These are phyloP conservation scores for Mycena galericulata DNA, from an alignment of 768 basidiomycete genomes.

Conservation along the genomic window DNA sequence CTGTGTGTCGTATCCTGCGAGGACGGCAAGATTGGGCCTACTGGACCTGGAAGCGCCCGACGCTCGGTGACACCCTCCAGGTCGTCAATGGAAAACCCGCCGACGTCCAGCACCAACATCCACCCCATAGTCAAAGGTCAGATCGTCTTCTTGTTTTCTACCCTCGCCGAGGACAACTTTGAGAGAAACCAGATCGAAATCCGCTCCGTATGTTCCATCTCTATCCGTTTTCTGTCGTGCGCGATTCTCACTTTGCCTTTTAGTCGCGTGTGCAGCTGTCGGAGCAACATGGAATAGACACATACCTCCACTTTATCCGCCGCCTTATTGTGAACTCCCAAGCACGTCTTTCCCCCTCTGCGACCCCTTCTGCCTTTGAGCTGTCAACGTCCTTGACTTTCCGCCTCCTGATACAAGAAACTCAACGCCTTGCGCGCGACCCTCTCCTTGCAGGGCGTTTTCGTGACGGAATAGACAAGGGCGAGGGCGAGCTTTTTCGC, in stretches of 20 bases:
- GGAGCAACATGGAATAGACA: constrained; percentile 96
- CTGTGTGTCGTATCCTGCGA: too few relatives aligned
- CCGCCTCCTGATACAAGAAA: constrained; percentile 88
- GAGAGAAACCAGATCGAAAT: constrained; percentile 95
- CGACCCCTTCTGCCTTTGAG: constrained; percentile 75
- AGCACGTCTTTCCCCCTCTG: constrained; percentile 69
- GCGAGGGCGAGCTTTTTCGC: constrained; percentile 85
- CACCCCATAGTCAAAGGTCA: constrained; percentile 96
- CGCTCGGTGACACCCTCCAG: constrained; percentile 83
- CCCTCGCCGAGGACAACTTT: constrained; percentile 97
- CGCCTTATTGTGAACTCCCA: constrained; percentile 93
- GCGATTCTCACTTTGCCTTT: constrained; percentile 21
- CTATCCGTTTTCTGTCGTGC: constrained; percentile 16
- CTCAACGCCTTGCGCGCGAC: constrained; percentile 89
- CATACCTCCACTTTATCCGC: constrained; percentile 97
- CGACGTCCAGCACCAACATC: constrained; percentile 77
- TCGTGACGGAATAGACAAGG: constrained; percentile 89
- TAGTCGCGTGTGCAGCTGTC: constrained; percentile 73
- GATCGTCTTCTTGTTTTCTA: constrained; percentile 97
- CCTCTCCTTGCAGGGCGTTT: constrained; percentile 92
- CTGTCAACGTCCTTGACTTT: constrained; percentile 84
- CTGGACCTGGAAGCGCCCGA: constrained; percentile 76
- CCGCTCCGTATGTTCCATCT: constrained; percentile 77
- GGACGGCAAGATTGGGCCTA: constrained; percentile 50
- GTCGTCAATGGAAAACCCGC: constrained; percentile 91